phyloP scores from a whole-genome alignment of 169 alveolate species.

The Plasmodium sp. region DNA sequence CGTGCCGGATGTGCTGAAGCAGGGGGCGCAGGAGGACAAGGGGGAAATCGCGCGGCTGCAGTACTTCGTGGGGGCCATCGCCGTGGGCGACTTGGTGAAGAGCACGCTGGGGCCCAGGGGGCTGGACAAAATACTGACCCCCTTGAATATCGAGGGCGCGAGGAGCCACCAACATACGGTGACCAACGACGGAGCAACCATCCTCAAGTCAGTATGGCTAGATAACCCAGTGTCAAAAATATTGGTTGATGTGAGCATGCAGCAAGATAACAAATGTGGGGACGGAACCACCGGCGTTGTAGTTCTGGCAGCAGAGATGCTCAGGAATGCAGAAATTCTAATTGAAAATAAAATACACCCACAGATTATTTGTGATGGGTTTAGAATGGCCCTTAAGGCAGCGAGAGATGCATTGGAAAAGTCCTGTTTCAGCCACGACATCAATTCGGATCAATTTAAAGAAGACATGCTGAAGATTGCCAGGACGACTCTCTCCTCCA shows the following conservation, averaged over 20 bases:
- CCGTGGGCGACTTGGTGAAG: slow-evolving; percentile 99
- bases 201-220: slow-evolving; percentile 97
- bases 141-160: slow-evolving; percentile 92
- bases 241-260: slow-evolving; percentile 94
- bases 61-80: slow-evolving; percentile 99
- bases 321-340: slow-evolving; percentile 97
- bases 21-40: slow-evolving; percentile 95
- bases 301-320: slow-evolving; percentile 99
- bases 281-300: slow-evolving; percentile 99
- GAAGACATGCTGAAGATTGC: slow-evolving; percentile 96
- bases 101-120: slow-evolving; percentile 99
- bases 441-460: slow-evolving; percentile 87
- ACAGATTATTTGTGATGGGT: slow-evolving; percentile 92
- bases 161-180: slow-evolving; percentile 92
- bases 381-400: slow-evolving; percentile 92
- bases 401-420: slow-evolving; percentile 92
- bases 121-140: slow-evolving; percentile 97
- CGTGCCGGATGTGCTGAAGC: slow-evolving; percentile 94
- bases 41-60: slow-evolving; percentile 97
- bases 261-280: slow-evolving; percentile 94
- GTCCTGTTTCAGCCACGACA: slow-evolving; percentile 89
- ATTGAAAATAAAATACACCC: slow-evolving; percentile 98
- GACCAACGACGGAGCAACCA: slow-evolving; percentile 99
- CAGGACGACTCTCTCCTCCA: slow-evolving; percentile 98
- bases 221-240: slow-evolving; percentile 99